Evolutionary conservation across 2,329 filamentous ascomycete species (phyloP).

Genomic region (Blastomyces percursus): DNA sequence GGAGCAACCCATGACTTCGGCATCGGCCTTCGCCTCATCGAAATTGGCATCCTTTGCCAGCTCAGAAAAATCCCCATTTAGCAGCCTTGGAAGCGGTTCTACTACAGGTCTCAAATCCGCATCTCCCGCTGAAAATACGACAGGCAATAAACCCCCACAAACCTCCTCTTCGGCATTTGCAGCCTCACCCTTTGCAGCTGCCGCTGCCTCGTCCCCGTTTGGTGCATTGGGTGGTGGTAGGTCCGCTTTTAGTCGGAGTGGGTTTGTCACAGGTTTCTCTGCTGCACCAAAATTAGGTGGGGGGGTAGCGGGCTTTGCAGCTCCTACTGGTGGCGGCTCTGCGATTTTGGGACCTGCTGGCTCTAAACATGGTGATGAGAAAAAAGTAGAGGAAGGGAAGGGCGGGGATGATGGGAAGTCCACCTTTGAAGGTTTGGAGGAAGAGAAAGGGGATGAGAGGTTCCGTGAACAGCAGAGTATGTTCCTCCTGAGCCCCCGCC

Average conservation of each 20-base stretch:
- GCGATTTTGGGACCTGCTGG: conserved; percentile 50
- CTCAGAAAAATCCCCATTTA: conserved; percentile 54
- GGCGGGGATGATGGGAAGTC: conserved; percentile 37
- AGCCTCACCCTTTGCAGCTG: conserved; percentile 21
- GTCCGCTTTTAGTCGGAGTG: conserved; percentile 23
- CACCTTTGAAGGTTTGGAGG: conserved; percentile 40
- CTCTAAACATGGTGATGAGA: conserved; percentile 41
- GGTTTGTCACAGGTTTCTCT: conserved; percentile 40
- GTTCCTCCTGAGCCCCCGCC: conserved; percentile 19
- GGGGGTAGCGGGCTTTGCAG: conserved; percentile 58
- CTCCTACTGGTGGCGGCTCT: conserved; percentile 43
- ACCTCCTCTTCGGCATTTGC: conserved; percentile 11
- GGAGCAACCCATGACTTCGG: conserved; percentile 37
- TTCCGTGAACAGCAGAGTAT: conserved; percentile 54
- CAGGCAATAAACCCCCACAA: conserved; percentile 19
- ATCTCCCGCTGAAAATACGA: conserved; percentile 4
- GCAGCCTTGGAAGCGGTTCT: conserved; percentile 38
- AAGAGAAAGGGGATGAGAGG: conserved; percentile 39
- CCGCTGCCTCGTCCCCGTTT: conserved; percentile 28
- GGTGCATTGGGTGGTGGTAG: conserved; percentile 24
- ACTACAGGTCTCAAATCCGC: conserved; percentile 30
- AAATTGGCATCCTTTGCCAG: conserved; percentile 56
- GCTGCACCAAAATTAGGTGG: conserved; percentile 33
- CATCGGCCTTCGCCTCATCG: conserved; percentile 56
- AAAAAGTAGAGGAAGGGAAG: conserved; percentile 35